Evolutionary conservation across 108 stramenopile species (phyloP), one percentile per base, ranked within the genome.

Genomic region (Poteriospumella lacustris): DNA sequence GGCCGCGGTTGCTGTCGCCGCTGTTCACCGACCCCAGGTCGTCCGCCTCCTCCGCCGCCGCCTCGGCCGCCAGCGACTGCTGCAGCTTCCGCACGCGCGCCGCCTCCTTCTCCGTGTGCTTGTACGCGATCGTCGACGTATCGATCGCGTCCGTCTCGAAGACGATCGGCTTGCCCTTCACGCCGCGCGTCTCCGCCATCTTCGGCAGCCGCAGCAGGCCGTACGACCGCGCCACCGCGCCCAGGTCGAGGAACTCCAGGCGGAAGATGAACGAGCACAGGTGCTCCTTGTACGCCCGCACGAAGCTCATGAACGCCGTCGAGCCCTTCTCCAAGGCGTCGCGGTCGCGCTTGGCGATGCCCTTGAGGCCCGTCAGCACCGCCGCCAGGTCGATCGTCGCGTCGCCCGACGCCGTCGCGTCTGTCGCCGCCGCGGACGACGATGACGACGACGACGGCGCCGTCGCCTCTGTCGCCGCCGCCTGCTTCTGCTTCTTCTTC

Each of bases 201-300:
- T 96, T 96, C 1, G 98, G 98, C 38, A 97, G 81, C 44, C 92
- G 90, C 36, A 99, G 82, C 3, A 99, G 88, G 44, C 86, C 91
- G 78, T 95, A 97, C 39, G 91, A 87, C 41, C 91, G 91, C 39
- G 96, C 96, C 2, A 96, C 76, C 2, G 78, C 70, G 12, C 91
- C 94, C 19, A 97, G 80, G 80, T 96, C 93, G 28, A 99, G 89
- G 1, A 91, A 91, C 26, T 58, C 90, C 77, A 83, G 90, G 87
- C 93, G 76, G 68, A 94, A 94, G 56, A 94, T 92, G 80, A 91
- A 94, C 2, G 88, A 86, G 40, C 92, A 92, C 1, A 89, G 88
- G 85, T 96, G 95, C 81, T 94, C 96, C 77, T 93, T 93, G 88
- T 99, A 99, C 0, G 94, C 96, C 38, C 96, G 88, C 77, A 98